Evolutionary conservation across 306 rosid species (phyloP).

Genomic region (Quercus engelmannii): DNA sequence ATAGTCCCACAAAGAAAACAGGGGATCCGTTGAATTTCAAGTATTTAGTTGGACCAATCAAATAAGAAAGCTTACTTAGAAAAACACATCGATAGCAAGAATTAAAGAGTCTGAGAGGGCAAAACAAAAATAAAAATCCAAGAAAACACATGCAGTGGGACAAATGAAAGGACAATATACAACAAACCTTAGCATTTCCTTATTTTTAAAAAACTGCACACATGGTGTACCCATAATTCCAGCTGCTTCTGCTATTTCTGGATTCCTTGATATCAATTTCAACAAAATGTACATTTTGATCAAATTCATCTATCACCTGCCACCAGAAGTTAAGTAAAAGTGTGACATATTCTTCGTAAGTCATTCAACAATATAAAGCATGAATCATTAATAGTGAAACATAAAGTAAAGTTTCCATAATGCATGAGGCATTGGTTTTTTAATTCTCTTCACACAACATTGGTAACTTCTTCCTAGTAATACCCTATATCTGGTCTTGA

Average conservation of each 20-base stretch:
- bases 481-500: background rate
- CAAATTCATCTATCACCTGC: constrained; percentile 89
- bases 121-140: background rate
- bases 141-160: background rate
- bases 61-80: background rate
- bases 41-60: no score
- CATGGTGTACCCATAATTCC: constrained; percentile 98
- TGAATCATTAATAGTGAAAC: background rate
- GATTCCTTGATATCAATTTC: constrained; percentile 99
- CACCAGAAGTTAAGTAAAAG: constrained; percentile 7
- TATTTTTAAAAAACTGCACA: constrained; percentile 89
- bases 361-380: constrained; percentile 8
- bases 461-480: background rate
- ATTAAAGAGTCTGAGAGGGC: background rate
- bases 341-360: background rate
- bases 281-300: constrained; percentile 80
- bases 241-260: constrained; percentile 89
- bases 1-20: no score
- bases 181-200: constrained; percentile 74
- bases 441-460: background rate
- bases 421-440: background rate
- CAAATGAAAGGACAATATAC: constrained; percentile 14
- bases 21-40: no score
- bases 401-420: background rate
- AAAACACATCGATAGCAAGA: background rate